Conservation (phyloP, 2,329 filamentous ascomycete genomes). For the Stylonectria norvegica region DNA sequence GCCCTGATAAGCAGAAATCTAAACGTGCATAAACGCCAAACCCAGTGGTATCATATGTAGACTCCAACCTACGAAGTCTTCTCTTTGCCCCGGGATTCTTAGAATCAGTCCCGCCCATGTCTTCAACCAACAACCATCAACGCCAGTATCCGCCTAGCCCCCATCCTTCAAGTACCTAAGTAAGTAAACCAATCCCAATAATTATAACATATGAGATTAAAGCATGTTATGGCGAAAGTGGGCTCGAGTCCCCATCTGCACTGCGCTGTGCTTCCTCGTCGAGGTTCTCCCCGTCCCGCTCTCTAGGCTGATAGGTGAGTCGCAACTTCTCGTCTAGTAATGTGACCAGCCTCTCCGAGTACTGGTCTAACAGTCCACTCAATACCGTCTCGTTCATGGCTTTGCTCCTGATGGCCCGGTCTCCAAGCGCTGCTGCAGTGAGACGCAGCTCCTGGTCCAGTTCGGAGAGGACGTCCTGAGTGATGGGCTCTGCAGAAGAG, state of each 20-base stretch:
- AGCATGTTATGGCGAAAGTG: constrained; percentile 31
- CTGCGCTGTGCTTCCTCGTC: constrained; percentile 32
- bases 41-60: constrained; percentile 37
- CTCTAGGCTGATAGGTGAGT: constrained; percentile 38
- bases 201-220: constrained; percentile 2
- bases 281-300: constrained; percentile 29
- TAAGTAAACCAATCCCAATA: constrained; percentile 7
- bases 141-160: background rate
- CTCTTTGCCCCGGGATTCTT: constrained; percentile 12
- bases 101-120: constrained; percentile 14
- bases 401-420: constrained; percentile 52
- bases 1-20: constrained; percentile 10
- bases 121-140: background rate
- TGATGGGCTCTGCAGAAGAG: constrained; percentile 53
- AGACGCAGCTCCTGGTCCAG: constrained; percentile 63
- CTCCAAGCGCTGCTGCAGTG: constrained; percentile 58
- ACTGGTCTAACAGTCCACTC: constrained; percentile 67
- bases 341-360: constrained; percentile 67
- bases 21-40: constrained; percentile 27
- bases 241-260: constrained; percentile 33
- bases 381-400: constrained; percentile 57
- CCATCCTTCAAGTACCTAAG: background rate
- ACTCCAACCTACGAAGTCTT: constrained; percentile 2
- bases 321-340: constrained; percentile 70
- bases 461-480: constrained; percentile 56